These are phyloP conservation scores for Mortierella antarctica DNA, from an alignment of 192 early-diverging fungal genomes.

Conservation along the genomic window DNA sequence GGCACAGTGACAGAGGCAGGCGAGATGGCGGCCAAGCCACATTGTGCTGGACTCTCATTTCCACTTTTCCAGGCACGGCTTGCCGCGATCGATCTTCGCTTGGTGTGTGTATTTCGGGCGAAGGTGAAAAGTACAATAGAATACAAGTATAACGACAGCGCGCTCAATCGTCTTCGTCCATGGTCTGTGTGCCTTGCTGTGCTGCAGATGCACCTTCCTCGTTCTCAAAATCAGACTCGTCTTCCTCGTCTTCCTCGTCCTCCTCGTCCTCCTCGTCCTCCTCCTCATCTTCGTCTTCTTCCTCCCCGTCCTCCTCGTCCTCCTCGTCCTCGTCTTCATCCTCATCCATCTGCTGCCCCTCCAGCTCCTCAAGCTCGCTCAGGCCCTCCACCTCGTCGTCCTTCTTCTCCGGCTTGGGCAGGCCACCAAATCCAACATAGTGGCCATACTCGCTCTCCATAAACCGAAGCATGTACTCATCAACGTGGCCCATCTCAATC, in stretches of 20 bases:
- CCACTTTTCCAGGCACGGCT: too few relatives aligned
- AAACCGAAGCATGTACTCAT: constrained; percentile 79
- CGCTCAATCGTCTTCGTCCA: not conserved
- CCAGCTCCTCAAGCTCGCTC: constrained; percentile 9
- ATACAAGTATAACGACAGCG: not conserved
- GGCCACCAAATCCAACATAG: constrained; percentile 66
- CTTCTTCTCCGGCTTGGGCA: constrained; percentile 39
- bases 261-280: not conserved
- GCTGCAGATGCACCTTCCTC: constrained; percentile 10
- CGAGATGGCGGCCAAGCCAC: too few relatives aligned
- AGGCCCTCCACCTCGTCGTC: not conserved
- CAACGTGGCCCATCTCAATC: constrained; percentile 72
- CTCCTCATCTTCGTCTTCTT: not conserved
- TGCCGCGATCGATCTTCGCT: too few relatives aligned
- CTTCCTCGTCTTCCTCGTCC: constrained; percentile 8
- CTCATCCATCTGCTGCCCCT: not conserved
- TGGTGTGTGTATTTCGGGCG: too few relatives aligned
- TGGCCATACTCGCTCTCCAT: constrained; percentile 64
- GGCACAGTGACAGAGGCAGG: too few relatives aligned
- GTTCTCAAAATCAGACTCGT: constrained; percentile 16
- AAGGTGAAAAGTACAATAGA: not conserved
- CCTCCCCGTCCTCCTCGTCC: constrained; percentile 6
- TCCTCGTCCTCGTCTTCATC: constrained; percentile 23
- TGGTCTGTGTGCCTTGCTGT: not conserved
- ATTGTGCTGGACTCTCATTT: too few relatives aligned